Percentiles rank a stretch among this genome's conserved stretches.
These are phyloP conservation scores for Cytidiella melzeri DNA, from an alignment of 768 basidiomycete genomes.

Conservation along the genomic window DNA sequence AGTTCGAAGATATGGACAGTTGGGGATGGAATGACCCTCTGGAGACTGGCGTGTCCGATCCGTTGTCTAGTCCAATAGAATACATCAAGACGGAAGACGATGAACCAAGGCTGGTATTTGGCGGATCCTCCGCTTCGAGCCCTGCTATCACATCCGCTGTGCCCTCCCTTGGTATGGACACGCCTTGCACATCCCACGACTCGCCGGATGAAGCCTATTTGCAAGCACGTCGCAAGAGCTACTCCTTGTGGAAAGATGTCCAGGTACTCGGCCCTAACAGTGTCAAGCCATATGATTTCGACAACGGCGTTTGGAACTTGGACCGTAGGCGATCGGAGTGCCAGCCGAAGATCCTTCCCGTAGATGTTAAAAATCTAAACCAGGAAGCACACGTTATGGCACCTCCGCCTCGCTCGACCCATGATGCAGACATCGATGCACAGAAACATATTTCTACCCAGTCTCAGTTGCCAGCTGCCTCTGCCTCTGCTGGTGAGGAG, in stretches of 20 bases:
- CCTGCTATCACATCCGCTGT: no score
- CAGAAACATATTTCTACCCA: no score
- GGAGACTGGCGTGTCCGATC: not conserved
- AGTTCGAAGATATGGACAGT: not conserved
- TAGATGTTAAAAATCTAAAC: no score
- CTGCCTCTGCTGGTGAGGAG: no score
- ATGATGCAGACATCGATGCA: no score
- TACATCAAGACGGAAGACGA: conserved; percentile 27
- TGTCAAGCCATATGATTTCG: conserved; percentile 36
- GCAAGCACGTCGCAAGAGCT: conserved; percentile 17
- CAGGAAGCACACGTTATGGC: no score
- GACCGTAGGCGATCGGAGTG: not conserved
- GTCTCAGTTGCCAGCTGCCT: no score
- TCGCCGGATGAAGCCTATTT: conserved; percentile 9
- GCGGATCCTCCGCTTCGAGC: conserved; percentile 2
- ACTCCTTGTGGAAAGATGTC: conserved; percentile 36
- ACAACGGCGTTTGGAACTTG: conserved; percentile 29
- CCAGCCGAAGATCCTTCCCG: no score
- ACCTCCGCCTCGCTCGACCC: no score
- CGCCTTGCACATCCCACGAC: conserved; percentile 2
- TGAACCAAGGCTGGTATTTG: conserved; percentile 9
- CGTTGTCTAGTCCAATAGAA: conserved; percentile 21
- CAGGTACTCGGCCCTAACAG: conserved; percentile 42
- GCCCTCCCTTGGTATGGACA: conserved; percentile 3
- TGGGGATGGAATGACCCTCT: not conserved